Percentiles rank a stretch among this genome's conserved stretches.
These are phyloP conservation scores for Graphilbum ipis-grandicollis DNA, from an alignment of 2,329 filamentous ascomycete genomes.

Conservation along the genomic window DNA sequence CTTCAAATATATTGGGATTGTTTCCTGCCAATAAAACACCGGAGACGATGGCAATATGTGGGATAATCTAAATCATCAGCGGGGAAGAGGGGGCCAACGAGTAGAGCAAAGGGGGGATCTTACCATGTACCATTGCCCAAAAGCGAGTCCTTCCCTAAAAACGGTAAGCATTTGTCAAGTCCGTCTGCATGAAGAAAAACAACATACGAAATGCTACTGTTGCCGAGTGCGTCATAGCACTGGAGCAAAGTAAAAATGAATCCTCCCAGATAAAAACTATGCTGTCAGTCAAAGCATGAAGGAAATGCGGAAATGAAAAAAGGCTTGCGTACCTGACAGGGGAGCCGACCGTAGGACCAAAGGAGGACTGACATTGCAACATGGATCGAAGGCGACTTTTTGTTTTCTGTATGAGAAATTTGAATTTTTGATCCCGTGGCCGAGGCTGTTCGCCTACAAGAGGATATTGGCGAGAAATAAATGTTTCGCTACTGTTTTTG, in stretches of 20 bases:
- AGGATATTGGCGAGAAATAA: background rate
- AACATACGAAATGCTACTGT: conserved; percentile 7
- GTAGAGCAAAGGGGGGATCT: background rate
- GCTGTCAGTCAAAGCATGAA: background rate
- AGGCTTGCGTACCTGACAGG: conserved; percentile 8
- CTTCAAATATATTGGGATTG: conserved; percentile 14
- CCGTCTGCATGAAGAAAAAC: background rate
- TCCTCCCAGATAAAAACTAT: conserved; percentile 12
- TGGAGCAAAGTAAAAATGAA: conserved; percentile 11
- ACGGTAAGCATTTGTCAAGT: background rate
- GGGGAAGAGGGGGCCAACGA: background rate
- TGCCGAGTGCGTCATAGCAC: conserved; percentile 8
- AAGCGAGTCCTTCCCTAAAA: conserved; percentile 5
- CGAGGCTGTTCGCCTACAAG: conserved; percentile 6
- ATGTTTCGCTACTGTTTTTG: background rate
- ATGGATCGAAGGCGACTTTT: conserved; percentile 12
- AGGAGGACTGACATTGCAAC: conserved; percentile 12
- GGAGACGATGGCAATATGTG: conserved; percentile 13
- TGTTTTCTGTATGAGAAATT: conserved; percentile 4
- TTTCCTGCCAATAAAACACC: conserved; percentile 13
- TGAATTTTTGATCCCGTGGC: conserved; percentile 1
- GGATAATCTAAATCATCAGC: conserved; percentile 9
- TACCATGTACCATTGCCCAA: conserved; percentile 12
- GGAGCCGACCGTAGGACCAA: conserved; percentile 12
- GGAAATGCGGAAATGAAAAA: background rate